phyloP scores from a whole-genome alignment of 345 rosid species.

The Lepidium didymum region DNA sequence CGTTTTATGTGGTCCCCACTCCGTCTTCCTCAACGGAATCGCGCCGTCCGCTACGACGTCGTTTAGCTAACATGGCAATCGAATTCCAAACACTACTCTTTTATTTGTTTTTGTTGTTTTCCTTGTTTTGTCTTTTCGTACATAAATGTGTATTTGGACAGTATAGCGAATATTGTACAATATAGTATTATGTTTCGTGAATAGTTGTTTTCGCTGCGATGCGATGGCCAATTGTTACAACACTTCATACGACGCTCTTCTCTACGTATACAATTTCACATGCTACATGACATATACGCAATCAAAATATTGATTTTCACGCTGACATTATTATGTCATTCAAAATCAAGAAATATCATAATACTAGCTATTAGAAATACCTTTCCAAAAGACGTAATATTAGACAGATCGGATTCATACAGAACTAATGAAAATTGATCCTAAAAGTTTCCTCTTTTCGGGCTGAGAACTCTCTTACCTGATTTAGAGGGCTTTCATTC shows the following conservation, averaged over 20 bases:
- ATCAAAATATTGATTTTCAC: no score
- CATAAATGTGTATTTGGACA: constrained; percentile 10
- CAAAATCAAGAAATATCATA: background rate
- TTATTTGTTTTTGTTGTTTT: background rate
- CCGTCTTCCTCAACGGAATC: constrained; percentile 4
- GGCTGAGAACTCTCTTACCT: no score
- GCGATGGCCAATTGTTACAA: background rate
- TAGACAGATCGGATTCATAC: no score
- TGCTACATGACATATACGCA: background rate
- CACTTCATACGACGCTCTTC: background rate
- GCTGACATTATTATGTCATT: no score
- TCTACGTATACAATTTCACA: background rate
- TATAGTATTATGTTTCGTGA: background rate
- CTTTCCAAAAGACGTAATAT: no score
- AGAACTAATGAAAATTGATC: no score
- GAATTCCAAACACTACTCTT: background rate
- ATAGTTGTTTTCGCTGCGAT: background rate
- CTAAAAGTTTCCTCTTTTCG: no score
- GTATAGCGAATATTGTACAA: background rate
- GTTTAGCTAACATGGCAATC: constrained; percentile 11
- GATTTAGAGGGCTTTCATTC: no score
- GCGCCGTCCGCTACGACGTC: constrained; percentile 27
- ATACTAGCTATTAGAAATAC: no score
- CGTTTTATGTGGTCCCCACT: constrained; percentile 17
- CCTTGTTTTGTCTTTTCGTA: background rate